Conservation (phyloP, 352 stramenopile species). For the Thalassiosira exigua region DNA sequence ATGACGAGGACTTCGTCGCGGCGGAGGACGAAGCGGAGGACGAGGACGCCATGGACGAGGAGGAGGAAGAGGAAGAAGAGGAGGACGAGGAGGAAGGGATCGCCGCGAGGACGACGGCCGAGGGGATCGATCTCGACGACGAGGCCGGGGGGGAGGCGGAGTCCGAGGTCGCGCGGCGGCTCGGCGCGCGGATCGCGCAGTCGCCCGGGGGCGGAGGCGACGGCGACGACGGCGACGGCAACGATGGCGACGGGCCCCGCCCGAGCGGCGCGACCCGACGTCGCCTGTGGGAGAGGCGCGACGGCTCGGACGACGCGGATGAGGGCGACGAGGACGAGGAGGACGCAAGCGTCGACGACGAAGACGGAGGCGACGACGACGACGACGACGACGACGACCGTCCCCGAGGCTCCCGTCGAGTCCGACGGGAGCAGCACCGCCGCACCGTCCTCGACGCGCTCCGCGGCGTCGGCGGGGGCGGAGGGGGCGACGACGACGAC, state of each 20-base stretch:
- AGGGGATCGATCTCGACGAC: too few species aligned
- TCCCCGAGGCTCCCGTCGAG: too few species aligned
- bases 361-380: conserved; percentile 18
- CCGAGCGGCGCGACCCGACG: background rate
- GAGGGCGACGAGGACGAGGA: conserved; percentile 19
- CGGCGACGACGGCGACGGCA: background rate
- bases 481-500: too few species aligned
- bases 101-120: too few species aligned
- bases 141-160: background rate
- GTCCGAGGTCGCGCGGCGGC: conserved; percentile 9
- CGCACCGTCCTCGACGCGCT: background rate
- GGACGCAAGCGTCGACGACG: background rate
- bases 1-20: background rate
- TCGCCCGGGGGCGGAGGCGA: background rate
- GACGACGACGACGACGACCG: too few species aligned
- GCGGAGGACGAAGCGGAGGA: conserved; percentile 26
- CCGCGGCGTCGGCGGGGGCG: background rate
- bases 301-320: background rate
- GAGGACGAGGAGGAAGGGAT: conserved; percentile 23
- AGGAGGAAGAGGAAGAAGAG: conserved; percentile 19
- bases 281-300: conserved; percentile 5
- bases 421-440: background rate
- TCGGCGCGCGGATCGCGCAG: conserved; percentile 8
- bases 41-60: conserved; percentile 11
- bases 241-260: background rate